Conservation (phyloP, 139 green algal genomes). For the Chlorokybus atmophyticus region DNA sequence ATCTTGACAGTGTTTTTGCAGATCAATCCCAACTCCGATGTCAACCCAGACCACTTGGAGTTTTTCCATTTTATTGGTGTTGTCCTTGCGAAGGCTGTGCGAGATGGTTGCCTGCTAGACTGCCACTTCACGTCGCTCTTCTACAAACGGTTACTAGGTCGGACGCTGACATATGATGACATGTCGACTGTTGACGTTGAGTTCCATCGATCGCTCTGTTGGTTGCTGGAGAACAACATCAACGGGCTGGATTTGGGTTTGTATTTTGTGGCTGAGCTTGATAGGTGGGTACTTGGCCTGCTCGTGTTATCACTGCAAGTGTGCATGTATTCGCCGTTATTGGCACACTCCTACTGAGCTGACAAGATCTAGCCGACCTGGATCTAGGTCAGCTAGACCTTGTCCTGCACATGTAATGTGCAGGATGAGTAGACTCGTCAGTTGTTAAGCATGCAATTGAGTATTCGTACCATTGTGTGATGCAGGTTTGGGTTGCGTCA, state of each 20-base stretch:
- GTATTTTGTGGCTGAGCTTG: conserved; percentile 50
- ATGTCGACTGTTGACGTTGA: conserved; percentile 85
- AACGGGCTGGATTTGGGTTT: conserved; percentile 27
- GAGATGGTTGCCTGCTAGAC: conserved; percentile 53
- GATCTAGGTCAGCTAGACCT: too few relatives aligned
- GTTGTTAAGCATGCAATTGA: too few relatives aligned
- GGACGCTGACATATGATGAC: conserved; percentile 70
- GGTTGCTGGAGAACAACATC: conserved; percentile 38
- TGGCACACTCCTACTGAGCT: too few relatives aligned
- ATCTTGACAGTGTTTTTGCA: too few relatives aligned
- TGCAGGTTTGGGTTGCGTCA: too few relatives aligned
- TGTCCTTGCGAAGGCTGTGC: conserved; percentile 52
- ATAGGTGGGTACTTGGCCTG: too few relatives aligned
- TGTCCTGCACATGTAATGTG: too few relatives aligned
- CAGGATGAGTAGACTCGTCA: too few relatives aligned
- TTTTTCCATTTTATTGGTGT: conserved; percentile 67
- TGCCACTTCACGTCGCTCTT: conserved; percentile 92
- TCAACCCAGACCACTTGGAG: conserved; percentile 75
- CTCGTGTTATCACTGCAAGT: too few relatives aligned
- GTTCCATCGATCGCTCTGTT: conserved; percentile 75
- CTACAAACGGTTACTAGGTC: conserved; percentile 90
- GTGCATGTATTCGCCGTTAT: too few relatives aligned
- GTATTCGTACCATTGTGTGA: too few relatives aligned
- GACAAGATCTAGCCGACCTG: too few relatives aligned
- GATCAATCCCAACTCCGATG: conserved; percentile 58